These are phyloP conservation scores for Populus hybrid DNA, from an alignment of 441 rosid genomes.

Conservation along the genomic window DNA sequence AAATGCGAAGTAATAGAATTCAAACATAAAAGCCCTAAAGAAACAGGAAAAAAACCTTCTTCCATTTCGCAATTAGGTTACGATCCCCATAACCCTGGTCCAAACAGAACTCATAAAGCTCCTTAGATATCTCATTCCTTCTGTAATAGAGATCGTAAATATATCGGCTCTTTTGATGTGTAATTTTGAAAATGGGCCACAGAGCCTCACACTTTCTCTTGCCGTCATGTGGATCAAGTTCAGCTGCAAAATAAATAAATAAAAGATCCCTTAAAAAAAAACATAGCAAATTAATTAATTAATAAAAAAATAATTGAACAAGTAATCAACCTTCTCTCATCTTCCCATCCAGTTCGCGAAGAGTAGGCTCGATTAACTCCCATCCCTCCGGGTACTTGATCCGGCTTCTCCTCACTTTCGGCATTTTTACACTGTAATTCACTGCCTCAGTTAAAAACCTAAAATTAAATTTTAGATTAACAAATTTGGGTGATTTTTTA, in stretches of 20 bases:
- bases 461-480: background rate
- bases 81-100: conserved; percentile 67
- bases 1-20: background rate
- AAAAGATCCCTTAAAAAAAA: background rate
- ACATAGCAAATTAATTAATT: background rate
- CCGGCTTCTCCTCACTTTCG: conserved; percentile 65
- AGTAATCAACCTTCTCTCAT: conserved; percentile 61
- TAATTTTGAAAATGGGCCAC: conserved; percentile 75
- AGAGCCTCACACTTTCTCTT: conserved; percentile 73
- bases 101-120: conserved; percentile 69
- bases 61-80: conserved; percentile 69
- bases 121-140: conserved; percentile 66
- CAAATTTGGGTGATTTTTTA: too few relatives aligned
- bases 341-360: conserved; percentile 52
- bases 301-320: background rate
- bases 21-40: background rate
- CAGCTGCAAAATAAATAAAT: conserved; percentile 40
- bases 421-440: conserved; percentile 34
- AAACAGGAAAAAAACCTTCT: conserved; percentile 38
- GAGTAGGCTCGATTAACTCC: conserved; percentile 77
- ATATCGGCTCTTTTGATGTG: conserved; percentile 76
- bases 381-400: conserved; percentile 68
- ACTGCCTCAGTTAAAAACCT: background rate
- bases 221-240: conserved; percentile 68
- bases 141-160: conserved; percentile 52